phyloP scores from a whole-genome alignment of 2,329 filamentous ascomycete species.

The Fusarium sp. region DNA sequence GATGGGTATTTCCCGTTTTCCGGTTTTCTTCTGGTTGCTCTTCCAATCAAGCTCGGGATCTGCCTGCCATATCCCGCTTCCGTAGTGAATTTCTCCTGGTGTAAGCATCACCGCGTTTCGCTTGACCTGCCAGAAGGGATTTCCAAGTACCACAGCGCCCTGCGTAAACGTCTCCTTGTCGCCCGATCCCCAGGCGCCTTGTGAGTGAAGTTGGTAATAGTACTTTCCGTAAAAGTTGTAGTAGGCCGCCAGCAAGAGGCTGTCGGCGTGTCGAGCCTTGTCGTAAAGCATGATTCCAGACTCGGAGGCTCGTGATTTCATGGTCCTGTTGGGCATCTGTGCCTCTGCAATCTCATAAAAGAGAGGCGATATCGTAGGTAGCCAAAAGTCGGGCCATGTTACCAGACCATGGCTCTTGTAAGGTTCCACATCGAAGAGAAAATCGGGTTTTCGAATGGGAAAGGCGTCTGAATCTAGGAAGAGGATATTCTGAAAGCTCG shows the following conservation, averaged over 20 bases:
- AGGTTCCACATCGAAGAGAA: slow-evolving; percentile 32
- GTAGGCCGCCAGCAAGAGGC: slow-evolving; percentile 36
- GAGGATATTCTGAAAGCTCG: slow-evolving; percentile 38
- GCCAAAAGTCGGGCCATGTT: slow-evolving; percentile 43
- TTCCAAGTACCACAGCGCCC: slow-evolving; percentile 29
- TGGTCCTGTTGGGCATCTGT: slow-evolving; percentile 26
- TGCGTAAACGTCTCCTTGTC: slow-evolving; percentile 44
- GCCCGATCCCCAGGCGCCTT: slow-evolving; percentile 41
- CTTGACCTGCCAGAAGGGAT: slow-evolving; percentile 37
- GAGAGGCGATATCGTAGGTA: slow-evolving; percentile 39
- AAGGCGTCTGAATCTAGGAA: slow-evolving; percentile 43
- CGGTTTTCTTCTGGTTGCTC: not conserved
- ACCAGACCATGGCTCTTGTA: slow-evolving; percentile 34
- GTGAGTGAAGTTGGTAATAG: slow-evolving; percentile 43
- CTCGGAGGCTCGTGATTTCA: slow-evolving; percentile 36
- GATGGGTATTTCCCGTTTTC: not conserved
- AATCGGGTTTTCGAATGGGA: slow-evolving; percentile 32
- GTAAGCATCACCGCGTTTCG: slow-evolving; percentile 23
- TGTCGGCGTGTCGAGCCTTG: slow-evolving; percentile 37
- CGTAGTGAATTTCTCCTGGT: slow-evolving; percentile 29
- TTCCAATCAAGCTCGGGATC: slow-evolving; percentile 41
- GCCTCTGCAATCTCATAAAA: slow-evolving; percentile 38
- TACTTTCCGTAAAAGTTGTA: slow-evolving; percentile 42
- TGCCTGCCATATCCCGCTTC: slow-evolving; percentile 42
- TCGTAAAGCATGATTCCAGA: slow-evolving; percentile 40